Evolutionary conservation across 371 early-diverging fungal genomes (phyloP).

Genomic region (Dichotomocladium elegans): DNA sequence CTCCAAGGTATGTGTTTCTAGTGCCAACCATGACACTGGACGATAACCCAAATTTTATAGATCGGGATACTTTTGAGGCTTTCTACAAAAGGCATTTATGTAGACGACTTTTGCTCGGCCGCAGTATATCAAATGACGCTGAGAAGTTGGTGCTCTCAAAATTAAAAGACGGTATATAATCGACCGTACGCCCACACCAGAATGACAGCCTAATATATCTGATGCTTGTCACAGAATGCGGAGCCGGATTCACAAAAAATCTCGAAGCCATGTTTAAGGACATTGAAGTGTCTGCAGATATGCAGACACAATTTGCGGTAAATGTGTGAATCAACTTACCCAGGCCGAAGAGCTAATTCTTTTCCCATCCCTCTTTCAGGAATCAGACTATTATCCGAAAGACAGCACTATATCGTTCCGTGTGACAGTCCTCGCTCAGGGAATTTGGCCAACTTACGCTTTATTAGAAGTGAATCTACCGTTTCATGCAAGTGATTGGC

Average conservation of each 20-base stretch:
- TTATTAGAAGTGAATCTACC: constrained; percentile 65
- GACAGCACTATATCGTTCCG: constrained; percentile 60
- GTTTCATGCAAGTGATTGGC: constrained; percentile 51
- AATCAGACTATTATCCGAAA: constrained; percentile 33
- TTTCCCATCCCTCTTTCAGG: background rate
- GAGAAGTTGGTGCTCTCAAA: constrained; percentile 84
- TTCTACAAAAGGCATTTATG: constrained; percentile 92
- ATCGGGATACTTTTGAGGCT: constrained; percentile 94
- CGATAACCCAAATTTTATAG: constrained; percentile 10
- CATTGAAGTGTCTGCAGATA: constrained; percentile 74
- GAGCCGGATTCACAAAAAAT: constrained; percentile 82
- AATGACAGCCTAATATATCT: too few species aligned
- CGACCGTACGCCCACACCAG: too few species aligned
- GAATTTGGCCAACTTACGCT: constrained; percentile 89
- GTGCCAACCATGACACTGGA: background rate
- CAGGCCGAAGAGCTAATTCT: background rate
- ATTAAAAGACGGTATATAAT: constrained; percentile 70
- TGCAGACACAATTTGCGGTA: constrained; percentile 58
- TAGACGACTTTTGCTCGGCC: constrained; percentile 77
- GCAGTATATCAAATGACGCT: constrained; percentile 73
- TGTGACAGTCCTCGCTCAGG: constrained; percentile 81
- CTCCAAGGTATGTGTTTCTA: constrained; percentile 57
- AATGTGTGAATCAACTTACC: background rate
- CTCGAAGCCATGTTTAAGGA: constrained; percentile 95
- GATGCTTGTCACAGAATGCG: constrained; percentile 91